Base-by-base conservation (phyloP, 441 rosid species). In the Arabidopsis hybrid region DNA sequence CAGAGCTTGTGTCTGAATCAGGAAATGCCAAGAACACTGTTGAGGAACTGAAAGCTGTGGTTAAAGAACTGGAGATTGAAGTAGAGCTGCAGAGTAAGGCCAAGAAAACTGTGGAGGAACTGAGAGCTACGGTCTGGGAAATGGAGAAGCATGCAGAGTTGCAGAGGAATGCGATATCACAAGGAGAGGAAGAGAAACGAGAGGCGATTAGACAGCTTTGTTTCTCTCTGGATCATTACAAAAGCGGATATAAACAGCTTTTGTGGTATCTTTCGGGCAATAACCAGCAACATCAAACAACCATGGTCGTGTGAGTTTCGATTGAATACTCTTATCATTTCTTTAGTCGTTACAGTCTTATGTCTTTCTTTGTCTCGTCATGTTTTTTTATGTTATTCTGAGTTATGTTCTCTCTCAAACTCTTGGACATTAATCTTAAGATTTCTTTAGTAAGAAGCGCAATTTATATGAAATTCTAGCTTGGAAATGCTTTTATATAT, bases 191-290 rank as follows among this genome's bases (percentile, higher is more conserved):
- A 77, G 88, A 85, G 84, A 90, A 92, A 81, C 77, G 91, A 72
- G 94, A 87, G 79, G 99, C 88, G 8, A 94, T 94, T 56, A 74
- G 97, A 63, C 97, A 92, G 70, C 95, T 94, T 67, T 90, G 92
- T 77, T 87, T 94, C 81, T 80, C 92, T 11, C 70, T 94, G 76
- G 99, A 94, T 69, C 90, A 94, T 71, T 94, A 88, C 73, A 85
- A 86, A 81, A 88, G 82, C 14, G 88, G 90, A 14, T 92, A 92
- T 57, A 86, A 84, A 65, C 80, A 90, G 69, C 87, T 90, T 40
- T 68, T 84, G 55, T 70, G 79, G 72, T 85, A 84, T 56, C 76
- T 93, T 78, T 50, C 83, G 34, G 78, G 75, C 47, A 73, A 13
- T 2, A 76, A 69, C 46, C 86, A 82, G 43, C 69, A 81, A 49